Evolutionary conservation across 2,329 filamentous ascomycete genomes (phyloP).

Genomic region (Exophiala bonariae): DNA sequence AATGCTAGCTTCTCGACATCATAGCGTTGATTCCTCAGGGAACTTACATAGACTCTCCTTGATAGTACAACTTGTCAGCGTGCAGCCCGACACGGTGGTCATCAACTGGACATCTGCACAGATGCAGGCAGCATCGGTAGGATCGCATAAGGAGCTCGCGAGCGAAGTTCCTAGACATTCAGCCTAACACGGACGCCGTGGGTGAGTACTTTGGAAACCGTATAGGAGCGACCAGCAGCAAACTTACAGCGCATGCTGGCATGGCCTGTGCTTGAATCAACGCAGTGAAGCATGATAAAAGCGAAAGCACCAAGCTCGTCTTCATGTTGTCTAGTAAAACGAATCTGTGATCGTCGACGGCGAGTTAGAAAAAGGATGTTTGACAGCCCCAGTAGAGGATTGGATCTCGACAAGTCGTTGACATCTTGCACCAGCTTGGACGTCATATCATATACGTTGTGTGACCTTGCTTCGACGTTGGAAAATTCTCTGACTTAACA

Average conservation of each 20-base stretch:
- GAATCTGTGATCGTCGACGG: too few species aligned
- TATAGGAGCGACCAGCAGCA: too few species aligned
- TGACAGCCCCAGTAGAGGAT: too few species aligned
- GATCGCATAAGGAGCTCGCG: slow-evolving; percentile 2
- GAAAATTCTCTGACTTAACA: too few species aligned
- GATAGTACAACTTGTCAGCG: slow-evolving; percentile 4
- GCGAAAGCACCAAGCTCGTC: slow-evolving; percentile 1
- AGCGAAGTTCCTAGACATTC: slow-evolving; percentile 9
- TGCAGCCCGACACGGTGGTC: slow-evolving; percentile 4
- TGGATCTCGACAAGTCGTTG: too few species aligned
- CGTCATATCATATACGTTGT: too few species aligned
- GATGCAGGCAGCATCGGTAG: slow-evolving; percentile 7
- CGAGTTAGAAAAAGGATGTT: too few species aligned
- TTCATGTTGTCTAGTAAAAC: slow-evolving; percentile 13
- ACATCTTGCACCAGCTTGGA: too few species aligned
- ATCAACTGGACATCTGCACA: slow-evolving; percentile 6
- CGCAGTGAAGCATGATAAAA: slow-evolving; percentile 3
- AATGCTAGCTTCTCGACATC: too few species aligned
- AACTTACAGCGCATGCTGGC: slow-evolving; percentile 15
- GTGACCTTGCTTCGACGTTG: too few species aligned
- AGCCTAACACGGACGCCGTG: not conserved
- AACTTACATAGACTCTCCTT: slow-evolving; percentile 7
- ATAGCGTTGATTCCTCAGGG: too few species aligned
- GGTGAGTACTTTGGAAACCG: not conserved
- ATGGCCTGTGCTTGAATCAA: slow-evolving; percentile 7